Conservation (phyloP, 768 basidiomycete species). For the Daedaleopsis sinensis region DNA sequence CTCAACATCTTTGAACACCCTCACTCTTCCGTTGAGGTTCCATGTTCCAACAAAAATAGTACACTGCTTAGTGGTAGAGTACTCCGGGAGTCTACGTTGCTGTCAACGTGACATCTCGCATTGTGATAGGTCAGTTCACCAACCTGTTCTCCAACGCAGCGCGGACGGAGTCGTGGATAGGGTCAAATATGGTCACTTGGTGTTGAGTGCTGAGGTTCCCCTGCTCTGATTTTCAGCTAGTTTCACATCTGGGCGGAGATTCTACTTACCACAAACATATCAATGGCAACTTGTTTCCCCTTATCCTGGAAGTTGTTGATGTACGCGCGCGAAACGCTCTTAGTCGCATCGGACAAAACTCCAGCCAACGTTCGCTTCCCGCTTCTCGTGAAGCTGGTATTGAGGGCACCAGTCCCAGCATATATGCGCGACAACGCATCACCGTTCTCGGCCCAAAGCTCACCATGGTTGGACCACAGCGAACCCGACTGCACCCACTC, state of each 20-base stretch:
- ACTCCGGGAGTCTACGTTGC: slow-evolving; percentile 67
- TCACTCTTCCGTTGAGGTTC: slow-evolving; percentile 91
- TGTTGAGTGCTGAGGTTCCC: slow-evolving; percentile 90
- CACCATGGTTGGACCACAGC: slow-evolving; percentile 87
- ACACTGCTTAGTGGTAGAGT: slow-evolving; percentile 74
- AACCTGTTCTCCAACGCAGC: slow-evolving; percentile 71
- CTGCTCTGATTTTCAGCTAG: slow-evolving; percentile 41
- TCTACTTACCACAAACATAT: slow-evolving; percentile 83
- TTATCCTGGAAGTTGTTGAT: slow-evolving; percentile 98
- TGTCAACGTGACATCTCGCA: background rate
- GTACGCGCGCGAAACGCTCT: slow-evolving; percentile 93
- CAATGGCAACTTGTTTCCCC: slow-evolving; percentile 91
- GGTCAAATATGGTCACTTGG: slow-evolving; percentile 91
- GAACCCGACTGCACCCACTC: slow-evolving; percentile 71
- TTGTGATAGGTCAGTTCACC: slow-evolving; percentile 8
- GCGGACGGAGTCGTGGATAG: slow-evolving; percentile 87
- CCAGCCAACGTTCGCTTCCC: slow-evolving; percentile 95
- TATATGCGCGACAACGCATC: slow-evolving; percentile 93
- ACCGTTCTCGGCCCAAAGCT: slow-evolving; percentile 97
- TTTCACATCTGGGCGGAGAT: background rate
- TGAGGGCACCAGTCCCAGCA: slow-evolving; percentile 90
- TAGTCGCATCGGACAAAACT: slow-evolving; percentile 93
- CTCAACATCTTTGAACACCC: slow-evolving; percentile 22
- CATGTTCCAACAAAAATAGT: slow-evolving; percentile 89
- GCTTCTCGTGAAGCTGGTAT: slow-evolving; percentile 93